Percentiles rank a stretch among this genome's conserved stretches.
Conservation (phyloP, 495 filamentous ascomycete species). For the Penicillium cataractarum region DNA sequence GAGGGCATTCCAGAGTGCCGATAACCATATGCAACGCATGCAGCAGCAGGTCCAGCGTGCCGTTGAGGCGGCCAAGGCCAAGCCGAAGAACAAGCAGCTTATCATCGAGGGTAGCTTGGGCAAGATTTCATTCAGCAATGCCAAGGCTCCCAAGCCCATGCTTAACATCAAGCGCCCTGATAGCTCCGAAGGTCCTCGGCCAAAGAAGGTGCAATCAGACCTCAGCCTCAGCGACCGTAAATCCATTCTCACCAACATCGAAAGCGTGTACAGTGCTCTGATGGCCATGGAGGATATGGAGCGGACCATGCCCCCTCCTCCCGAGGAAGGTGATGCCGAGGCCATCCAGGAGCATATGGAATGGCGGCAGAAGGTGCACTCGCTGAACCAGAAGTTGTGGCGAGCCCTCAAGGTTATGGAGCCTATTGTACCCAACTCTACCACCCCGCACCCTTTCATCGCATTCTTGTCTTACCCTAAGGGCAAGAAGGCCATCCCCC, state of each 20-base stretch:
- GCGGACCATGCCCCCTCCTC: constrained; percentile 76
- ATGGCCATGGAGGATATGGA: constrained; percentile 95
- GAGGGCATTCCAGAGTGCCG: constrained; percentile 72
- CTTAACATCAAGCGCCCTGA: constrained; percentile 95
- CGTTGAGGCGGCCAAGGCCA: constrained; percentile 93
- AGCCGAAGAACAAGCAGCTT: constrained; percentile 97
- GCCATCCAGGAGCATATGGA: constrained; percentile 66
- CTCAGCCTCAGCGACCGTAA: constrained; percentile 74
- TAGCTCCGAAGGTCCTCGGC: constrained; percentile 55
- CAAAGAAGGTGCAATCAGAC: constrained; percentile 47
- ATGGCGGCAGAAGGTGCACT: constrained; percentile 70
- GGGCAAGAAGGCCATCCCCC: constrained; percentile 92
- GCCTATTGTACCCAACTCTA: constrained; percentile 74
- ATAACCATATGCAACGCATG: constrained; percentile 99
- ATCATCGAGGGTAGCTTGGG: constrained; percentile 97
- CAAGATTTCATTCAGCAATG: constrained; percentile 98
- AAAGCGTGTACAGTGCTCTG: constrained; percentile 80
- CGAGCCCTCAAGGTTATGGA: constrained; percentile 83
- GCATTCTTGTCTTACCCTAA: constrained; percentile 92
- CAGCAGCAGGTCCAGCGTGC: constrained; percentile 97
- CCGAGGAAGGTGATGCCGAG: constrained; percentile 64
- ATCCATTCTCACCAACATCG: constrained; percentile 79
- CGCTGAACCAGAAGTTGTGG: constrained; percentile 84
- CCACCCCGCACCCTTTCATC: constrained; percentile 89
- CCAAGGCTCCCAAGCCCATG: constrained; percentile 91